phyloP scores from a whole-genome alignment of 2,329 filamentous ascomycete species.

The Trichoderma koningii region DNA sequence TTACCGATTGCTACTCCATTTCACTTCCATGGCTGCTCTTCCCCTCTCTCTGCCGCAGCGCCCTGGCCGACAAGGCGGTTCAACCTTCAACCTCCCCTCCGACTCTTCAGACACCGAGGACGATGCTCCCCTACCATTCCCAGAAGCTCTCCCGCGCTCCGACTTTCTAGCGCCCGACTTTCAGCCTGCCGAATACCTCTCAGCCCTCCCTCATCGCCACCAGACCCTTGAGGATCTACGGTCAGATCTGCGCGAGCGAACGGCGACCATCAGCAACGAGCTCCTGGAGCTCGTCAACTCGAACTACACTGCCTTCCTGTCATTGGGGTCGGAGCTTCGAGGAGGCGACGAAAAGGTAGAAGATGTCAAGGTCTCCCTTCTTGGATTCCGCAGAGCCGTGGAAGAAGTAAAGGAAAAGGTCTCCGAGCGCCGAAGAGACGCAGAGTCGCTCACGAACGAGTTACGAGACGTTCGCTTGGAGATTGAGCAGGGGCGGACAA shows the following conservation, averaged over 20 bases:
- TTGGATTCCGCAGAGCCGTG: conserved; percentile 83
- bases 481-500: conserved; percentile 61
- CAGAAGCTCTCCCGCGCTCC: conserved; percentile 75
- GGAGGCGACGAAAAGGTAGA: conserved; percentile 92
- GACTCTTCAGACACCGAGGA: conserved; percentile 51
- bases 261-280: conserved; percentile 77
- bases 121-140: conserved; percentile 80
- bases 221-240: conserved; percentile 95
- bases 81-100: conserved; percentile 47
- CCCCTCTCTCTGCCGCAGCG: conserved; percentile 36
- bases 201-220: conserved; percentile 77
- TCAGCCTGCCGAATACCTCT: conserved; percentile 79
- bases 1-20: neutral
- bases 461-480: conserved; percentile 63
- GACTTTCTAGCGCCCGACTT: conserved; percentile 82
- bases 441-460: conserved; percentile 64
- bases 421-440: conserved; percentile 62
- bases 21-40: conserved; percentile 34
- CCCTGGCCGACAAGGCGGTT: conserved; percentile 32
- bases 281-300: conserved; percentile 92
- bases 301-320: conserved; percentile 90
- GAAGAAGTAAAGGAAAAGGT: conserved; percentile 72
- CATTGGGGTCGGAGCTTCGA: conserved; percentile 75
- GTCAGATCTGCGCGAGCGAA: conserved; percentile 78
- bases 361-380: conserved; percentile 80